A percentile compares a stretch with the other conserved stretches of the same genome.
phyloP scores from a whole-genome alignment of 768 basidiomycete genomes.

The Mrakia hoshinonis region DNA sequence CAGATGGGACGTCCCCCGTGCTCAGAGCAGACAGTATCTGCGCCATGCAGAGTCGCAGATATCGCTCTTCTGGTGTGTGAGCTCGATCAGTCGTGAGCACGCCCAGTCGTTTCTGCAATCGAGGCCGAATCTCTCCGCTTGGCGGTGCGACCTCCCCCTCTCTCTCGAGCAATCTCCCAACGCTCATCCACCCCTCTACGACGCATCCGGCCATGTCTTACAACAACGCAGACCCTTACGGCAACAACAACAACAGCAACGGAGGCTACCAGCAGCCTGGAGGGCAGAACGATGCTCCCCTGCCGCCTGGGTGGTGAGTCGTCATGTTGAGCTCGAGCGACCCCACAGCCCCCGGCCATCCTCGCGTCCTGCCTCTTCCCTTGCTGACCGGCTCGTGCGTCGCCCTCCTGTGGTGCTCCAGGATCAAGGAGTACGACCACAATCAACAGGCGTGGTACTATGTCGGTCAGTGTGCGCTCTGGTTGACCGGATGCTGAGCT shows the following conservation, averaged over 20 bases:
- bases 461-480: not conserved
- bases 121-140: no score
- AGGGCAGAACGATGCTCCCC: not conserved
- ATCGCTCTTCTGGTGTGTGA: no score
- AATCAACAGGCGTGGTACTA: not conserved
- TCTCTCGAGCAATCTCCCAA: not conserved
- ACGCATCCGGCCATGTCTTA: not conserved
- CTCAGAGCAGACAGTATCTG: no score
- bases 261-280: not conserved
- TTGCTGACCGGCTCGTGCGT: not conserved
- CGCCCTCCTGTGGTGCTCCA: not conserved
- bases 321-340: not conserved
- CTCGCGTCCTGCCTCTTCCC: not conserved
- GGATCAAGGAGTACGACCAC: not conserved
- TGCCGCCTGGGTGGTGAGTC: slow-evolving; percentile 3
- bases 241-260: not conserved
- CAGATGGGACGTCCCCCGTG: no score
- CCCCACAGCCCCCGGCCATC: not conserved
- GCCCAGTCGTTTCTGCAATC: no score
- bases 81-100: no score
- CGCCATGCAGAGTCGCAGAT: no score
- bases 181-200: not conserved
- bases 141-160: no score
- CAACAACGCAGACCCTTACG: not conserved
- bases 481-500: no score